Percentiles rank a stretch among this genome's conserved stretches.
Conservation (phyloP, 768 basidiomycete species). For the Glaciozyma antarctica region DNA sequence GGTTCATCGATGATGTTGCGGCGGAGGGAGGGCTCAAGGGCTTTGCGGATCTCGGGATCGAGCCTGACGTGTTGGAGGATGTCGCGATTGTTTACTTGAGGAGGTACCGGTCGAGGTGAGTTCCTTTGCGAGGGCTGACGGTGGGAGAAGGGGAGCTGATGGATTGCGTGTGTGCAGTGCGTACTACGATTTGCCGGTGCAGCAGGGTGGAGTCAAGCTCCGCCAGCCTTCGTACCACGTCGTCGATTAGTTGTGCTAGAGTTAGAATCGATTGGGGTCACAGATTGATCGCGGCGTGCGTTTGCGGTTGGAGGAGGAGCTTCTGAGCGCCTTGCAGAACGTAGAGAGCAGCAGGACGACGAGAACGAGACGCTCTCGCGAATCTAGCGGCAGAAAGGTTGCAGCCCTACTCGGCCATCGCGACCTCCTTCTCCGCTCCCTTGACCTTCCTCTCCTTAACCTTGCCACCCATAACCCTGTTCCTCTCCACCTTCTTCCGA, state of each 20-base stretch:
- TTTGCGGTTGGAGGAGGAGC: no score
- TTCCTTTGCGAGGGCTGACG: not conserved
- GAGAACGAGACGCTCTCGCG: no score
- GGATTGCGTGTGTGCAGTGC: constrained; percentile 27
- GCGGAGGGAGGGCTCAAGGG: constrained; percentile 47
- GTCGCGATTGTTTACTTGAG: constrained; percentile 83
- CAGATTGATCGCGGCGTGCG: no score
- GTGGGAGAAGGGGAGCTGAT: not conserved
- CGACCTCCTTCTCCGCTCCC: not conserved
- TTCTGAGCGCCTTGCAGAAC: no score
- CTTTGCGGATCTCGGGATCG: constrained; percentile 59
- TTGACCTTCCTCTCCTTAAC: constrained; percentile 5
- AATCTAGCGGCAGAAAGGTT: no score
- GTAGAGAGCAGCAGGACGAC: no score
- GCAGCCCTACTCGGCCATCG: not conserved
- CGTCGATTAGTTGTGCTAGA: constrained; percentile 16
- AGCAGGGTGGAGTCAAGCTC: constrained; percentile 38
- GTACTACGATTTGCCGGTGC: constrained; percentile 39
- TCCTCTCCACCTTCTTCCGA: constrained; percentile 52
- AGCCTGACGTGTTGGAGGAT: constrained; percentile 73
- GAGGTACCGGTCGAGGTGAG: constrained; percentile 53
- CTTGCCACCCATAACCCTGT: constrained; percentile 30
- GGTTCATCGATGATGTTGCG: constrained; percentile 66
- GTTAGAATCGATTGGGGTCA: no score
- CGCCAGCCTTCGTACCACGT: constrained; percentile 28